Evolutionary conservation across 441 rosid genomes (phyloP), one percentile per base, ranked within the genome.

Genomic region (Aleurites moluccanus): DNA sequence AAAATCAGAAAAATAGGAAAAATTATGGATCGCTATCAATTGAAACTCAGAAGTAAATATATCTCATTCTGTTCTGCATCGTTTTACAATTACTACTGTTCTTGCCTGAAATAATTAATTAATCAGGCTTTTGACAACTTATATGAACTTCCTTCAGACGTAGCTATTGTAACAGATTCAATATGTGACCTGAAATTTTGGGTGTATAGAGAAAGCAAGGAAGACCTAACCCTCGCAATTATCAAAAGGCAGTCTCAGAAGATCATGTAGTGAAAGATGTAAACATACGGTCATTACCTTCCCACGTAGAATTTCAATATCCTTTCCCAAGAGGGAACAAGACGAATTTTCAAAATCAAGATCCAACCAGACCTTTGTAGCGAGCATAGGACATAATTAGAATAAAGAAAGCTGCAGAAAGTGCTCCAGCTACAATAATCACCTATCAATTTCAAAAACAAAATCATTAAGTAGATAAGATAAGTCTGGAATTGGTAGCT

Each of bases 321-420:
- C 40, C 0, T 30, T 60, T 28, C 38, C n/a, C 6, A 25, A 1
- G 0, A 2, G 55, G 50, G 64, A 53, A 52, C 42, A 25, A 9
- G 14, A 1, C 13, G 10, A n/a, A 10, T 20, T 23, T 18, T 10
- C 0, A 6, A 8, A 55, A 65, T 91, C 88, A 92, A 69, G 98
- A 89, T 71, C 97, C 98, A 30, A 92, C 90, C 76, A 94, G 86
- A 52, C 98, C 98, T 80, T 92, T 92, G 83, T 81, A 74, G 69
- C 94, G 90, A 72, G 97, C 96, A 70, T 88, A 91, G 2, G 94
- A 85, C 82, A 92, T 89, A 30, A 91, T 82, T 55, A 86, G 13
- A 45, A 86, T 9, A 74, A 94, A 94, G 68, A 88, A 0, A 44
- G 77, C 1, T 10, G 83, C 81, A 64, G 78, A 85, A 25, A 84